Base-by-base conservation (phyloP, 1,284 basidiomycete genomes). In the Cystobasidium sp. region DNA sequence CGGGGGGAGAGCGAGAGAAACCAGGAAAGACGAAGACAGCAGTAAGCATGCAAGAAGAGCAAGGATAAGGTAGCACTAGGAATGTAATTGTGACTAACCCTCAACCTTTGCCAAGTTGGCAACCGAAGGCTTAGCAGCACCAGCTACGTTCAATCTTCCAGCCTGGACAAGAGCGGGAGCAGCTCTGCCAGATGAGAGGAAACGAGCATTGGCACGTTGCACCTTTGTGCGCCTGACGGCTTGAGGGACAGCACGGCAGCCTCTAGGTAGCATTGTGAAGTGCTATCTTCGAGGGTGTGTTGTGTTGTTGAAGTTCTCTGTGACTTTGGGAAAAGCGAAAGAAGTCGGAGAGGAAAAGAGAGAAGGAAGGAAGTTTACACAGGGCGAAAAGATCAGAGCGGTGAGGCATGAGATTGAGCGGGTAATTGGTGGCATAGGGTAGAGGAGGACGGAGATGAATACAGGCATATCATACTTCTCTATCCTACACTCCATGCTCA, bases 151-250 rank as follows among this genome's bases (percentile, higher is more conserved):
- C 14, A 37, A 47, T 18, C 37, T 52, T 20, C 31, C 43, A 64
- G 59, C 69, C 31, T 22, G 37, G 24, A 64, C 22, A n/a, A 37
- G 22, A n/a, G 46, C 43, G 41, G 69, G 52, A 64, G 69, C 61
- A 53, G 69, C 69, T 43, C 31, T 56, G 22, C 51, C 62, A 41
- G 51, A 22, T 49, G 51, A 65, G 24, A 73, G 52, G 62, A 73
- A 73, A 43, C 70, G 70, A 22, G 70, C 70, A 59, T 73, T 73
- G 39, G 56, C 56, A 22, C 58, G 43, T 24, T 61, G 37, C 39
- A 73, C 63, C 31, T 73, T 73, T 41, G 49, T 73, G 63, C 70
- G 70, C 52, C 55, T 55, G 1, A 62, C 70, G 49, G 70, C 70
- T 20, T 59, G 56, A n/a, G 70, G 70, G 9, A 73, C 49, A 49